Conservation (phyloP, 169 alveolate genomes). For the Plasmodium knowlesi region DNA sequence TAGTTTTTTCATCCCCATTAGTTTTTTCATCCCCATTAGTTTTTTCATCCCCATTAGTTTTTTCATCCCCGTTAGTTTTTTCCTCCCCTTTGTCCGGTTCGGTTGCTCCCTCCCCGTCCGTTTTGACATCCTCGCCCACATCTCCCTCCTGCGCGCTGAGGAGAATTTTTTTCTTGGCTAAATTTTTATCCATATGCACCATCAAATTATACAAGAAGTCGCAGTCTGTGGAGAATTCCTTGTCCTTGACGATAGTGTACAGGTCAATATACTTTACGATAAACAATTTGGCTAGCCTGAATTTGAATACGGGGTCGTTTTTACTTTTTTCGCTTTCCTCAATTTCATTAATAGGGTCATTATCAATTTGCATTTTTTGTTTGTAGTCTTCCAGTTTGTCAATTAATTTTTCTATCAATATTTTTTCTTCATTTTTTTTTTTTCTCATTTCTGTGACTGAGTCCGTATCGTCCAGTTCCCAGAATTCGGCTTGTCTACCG, state of each 20-base stretch:
- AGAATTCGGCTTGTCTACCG: constrained; percentile 66
- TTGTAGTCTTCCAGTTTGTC: constrained; percentile 80
- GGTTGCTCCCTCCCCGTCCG: background rate
- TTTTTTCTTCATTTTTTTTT: constrained; percentile 11
- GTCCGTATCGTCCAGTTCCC: constrained; percentile 42
- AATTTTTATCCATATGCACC: constrained; percentile 50
- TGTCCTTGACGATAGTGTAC: constrained; percentile 60
- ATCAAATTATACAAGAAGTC: constrained; percentile 36
- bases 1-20: background rate
- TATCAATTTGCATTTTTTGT: constrained; percentile 83
- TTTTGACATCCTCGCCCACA: background rate
- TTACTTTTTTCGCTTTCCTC: constrained; percentile 80
- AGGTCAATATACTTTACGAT: constrained; percentile 73
- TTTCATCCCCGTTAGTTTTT: background rate
- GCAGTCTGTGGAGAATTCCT: constrained; percentile 38
- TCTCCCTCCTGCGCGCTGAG: background rate
- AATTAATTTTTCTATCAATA: constrained; percentile 56
- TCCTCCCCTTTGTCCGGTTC: background rate
- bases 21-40: background rate
- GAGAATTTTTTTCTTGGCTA: constrained; percentile 15
- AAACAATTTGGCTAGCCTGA: constrained; percentile 81
- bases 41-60: background rate
- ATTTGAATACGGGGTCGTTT: constrained; percentile 80
- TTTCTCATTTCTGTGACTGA: constrained; percentile 7
- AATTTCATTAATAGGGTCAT: constrained; percentile 83